Evolutionary conservation across 192 early-diverging fungal genomes (phyloP), one percentile per base, ranked within the genome.

Genomic region (Funneliformis geosporum): DNA sequence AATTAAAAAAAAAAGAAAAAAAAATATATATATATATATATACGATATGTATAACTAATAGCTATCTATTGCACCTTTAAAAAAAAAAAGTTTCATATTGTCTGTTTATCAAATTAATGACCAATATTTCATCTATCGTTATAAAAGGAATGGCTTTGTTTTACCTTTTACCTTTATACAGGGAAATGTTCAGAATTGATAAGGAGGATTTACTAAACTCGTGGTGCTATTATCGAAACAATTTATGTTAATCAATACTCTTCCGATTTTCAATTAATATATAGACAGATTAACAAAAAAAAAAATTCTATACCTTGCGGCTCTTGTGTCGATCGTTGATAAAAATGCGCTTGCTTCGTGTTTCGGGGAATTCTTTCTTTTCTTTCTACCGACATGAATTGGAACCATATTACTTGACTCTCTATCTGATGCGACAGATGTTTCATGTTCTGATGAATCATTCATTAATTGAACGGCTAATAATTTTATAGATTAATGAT

Each of bases 391-490:
- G 14, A 8, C 38, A 27, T 14, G 7, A n/a, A 76, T n/a, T 62
- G 55, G 60, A 64, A 76, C 40, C 61, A 47, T 67, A 47, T 60
- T 62, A 2, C 38, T 21, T 18, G 62, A 67, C 33, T 78, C 76
- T n/a, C 65, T 25, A 66, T 78, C 76, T 16, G 76, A 78, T 42
- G 60, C 40, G 11, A 75, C 74, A 10, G 74, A 75, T 12, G 61
- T 78, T 11, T 67, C 75, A 40, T 77, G 76, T 25, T 78, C 76
- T 21, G 62, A 67, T 46, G 64, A 65, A 67, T 78, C 76, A 44
- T 78, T 78, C 27, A 46, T 65, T 21, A 12, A 23, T 38, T 66
- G 61, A n/a, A 44, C 73, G 18, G 27, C 50, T 74, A 44, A 33
- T 33, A 33, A 2, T 33, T 60, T 43, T 73, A 27, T 16, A 46